These are phyloP conservation scores for Neocatenulostroma microsporum DNA, from an alignment of 2,329 filamentous ascomycete species.

Conservation along the genomic window DNA sequence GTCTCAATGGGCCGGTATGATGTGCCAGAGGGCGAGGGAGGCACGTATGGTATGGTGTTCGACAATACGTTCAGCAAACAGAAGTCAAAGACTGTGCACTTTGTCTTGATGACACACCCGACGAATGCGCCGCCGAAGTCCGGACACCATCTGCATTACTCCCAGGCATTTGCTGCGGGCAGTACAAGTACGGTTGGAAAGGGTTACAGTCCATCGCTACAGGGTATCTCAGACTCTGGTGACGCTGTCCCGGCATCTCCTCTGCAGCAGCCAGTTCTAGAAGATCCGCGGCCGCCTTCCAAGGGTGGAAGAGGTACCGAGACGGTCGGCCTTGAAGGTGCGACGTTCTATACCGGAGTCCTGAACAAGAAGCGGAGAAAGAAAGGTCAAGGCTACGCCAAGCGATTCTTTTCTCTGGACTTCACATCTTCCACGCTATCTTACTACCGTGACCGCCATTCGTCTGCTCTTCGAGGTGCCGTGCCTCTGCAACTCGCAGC, in stretches of 20 bases:
- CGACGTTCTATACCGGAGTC: slow-evolving; percentile 70
- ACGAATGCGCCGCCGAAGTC: slow-evolving; percentile 70
- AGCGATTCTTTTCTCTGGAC: slow-evolving; percentile 91
- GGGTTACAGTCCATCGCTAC: slow-evolving; percentile 35
- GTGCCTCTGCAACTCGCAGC: slow-evolving; percentile 88
- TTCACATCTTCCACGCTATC: slow-evolving; percentile 90
- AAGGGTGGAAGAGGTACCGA: slow-evolving; percentile 26
- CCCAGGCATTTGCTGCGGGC: slow-evolving; percentile 46
- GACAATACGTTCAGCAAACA: slow-evolving; percentile 99
- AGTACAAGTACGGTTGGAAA: slow-evolving; percentile 32
- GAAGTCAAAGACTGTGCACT: slow-evolving; percentile 86
- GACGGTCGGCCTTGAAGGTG: slow-evolving; percentile 23
- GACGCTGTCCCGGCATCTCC: slow-evolving; percentile 42
- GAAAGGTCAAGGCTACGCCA: slow-evolving; percentile 85
- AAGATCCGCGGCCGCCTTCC: slow-evolving; percentile 36
- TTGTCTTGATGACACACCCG: slow-evolving; percentile 90
- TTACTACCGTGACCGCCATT: slow-evolving; percentile 92
- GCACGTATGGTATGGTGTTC: slow-evolving; percentile 94
- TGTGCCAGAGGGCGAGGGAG: slow-evolving; percentile 63
- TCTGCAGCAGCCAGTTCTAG: slow-evolving; percentile 21
- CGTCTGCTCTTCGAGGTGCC: slow-evolving; percentile 81
- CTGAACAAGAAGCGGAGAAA: slow-evolving; percentile 87
- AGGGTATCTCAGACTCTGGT: slow-evolving; percentile 40
- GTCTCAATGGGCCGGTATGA: slow-evolving; percentile 86
- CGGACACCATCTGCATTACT: slow-evolving; percentile 59